A percentile compares a stretch with the other conserved stretches of the same genome.
These are phyloP conservation scores for Hymenoscyphus infarciens DNA, from an alignment of 2,329 filamentous ascomycete genomes.

Conservation along the genomic window DNA sequence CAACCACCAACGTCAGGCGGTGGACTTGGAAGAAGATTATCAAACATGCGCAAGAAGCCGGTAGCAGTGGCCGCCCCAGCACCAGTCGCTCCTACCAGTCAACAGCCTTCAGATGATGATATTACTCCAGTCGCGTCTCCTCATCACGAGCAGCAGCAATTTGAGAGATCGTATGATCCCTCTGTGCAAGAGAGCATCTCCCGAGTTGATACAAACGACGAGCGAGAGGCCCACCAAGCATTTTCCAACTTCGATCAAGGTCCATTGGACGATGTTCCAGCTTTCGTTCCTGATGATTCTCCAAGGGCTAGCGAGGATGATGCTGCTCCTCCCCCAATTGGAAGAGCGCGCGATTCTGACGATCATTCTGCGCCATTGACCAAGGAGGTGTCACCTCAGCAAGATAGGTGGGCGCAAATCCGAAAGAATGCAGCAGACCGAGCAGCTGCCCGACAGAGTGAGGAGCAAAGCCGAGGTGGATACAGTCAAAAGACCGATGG, in stretches of 20 bases:
- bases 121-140: slow-evolving; percentile 30
- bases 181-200: slow-evolving; percentile 48
- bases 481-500: slow-evolving; percentile 57
- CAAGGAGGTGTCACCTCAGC: slow-evolving; percentile 41
- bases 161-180: slow-evolving; percentile 43
- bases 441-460: slow-evolving; percentile 61
- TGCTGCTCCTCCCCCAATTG: slow-evolving; percentile 33
- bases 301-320: slow-evolving; percentile 39
- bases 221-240: slow-evolving; percentile 55
- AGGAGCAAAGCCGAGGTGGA: slow-evolving; percentile 56
- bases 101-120: slow-evolving; percentile 29
- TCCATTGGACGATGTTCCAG: slow-evolving; percentile 80
- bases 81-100: slow-evolving; percentile 26
- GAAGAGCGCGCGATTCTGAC: slow-evolving; percentile 17
- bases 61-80: slow-evolving; percentile 16
- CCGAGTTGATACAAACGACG: slow-evolving; percentile 57
- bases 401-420: slow-evolving; percentile 94
- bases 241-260: slow-evolving; percentile 80
- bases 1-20: slow-evolving; percentile 29
- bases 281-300: slow-evolving; percentile 59
- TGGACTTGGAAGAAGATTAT: slow-evolving; percentile 39
- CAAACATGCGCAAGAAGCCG: slow-evolving; percentile 40
- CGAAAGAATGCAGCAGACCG: slow-evolving; percentile 89
- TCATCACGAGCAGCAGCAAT: slow-evolving; percentile 31
- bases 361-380: slow-evolving; percentile 34